Base-by-base conservation (phyloP, 176 grass and related monocot genomes). In the Urochloa ruziziensis region DNA sequence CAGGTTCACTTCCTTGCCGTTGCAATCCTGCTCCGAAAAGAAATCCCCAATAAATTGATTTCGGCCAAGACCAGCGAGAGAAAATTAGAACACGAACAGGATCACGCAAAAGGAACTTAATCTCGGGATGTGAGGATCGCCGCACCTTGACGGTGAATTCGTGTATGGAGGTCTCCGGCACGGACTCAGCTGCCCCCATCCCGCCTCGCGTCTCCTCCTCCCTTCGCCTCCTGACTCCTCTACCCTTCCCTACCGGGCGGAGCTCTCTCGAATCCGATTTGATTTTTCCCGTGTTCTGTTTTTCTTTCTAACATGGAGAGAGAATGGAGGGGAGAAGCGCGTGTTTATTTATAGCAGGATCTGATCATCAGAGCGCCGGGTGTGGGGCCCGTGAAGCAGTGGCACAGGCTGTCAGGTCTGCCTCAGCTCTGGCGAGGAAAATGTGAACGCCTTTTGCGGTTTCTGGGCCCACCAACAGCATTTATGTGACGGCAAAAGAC, bases 91-190 rank as follows among this genome's bases (percentile, higher is more conserved):
- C 34, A 34, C 30, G 5, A 67, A 80, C 30, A 80, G 46, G 47
- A 76, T 77, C 78, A 62, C 27, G 33, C 47, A 74, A 35, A 58
- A 58, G 19, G 81, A n/a, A 43, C 57, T 27, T 63, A 70, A 80
- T 62, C 12, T 29, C 75, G 32, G 62, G 29, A 56, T 43, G 42
- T 60, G 61, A 47, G 6, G 54, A 77, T 76, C 53, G 18, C 46
- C 23, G 63, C 53, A 90, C 91, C 83, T 99, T 99, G 69, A 96
- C 93, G 72, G 89, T 92, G 91, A 96, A 99, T 85, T 96, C 75
- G 75, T 99, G 96, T 40, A 99, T 75, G 73, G 93, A 99, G 70
- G 74, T 84, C 85, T 92, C 80, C 79, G 85, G 91, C 36, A 87
- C 68, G 32, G 93, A 99, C 77, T 93, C 84, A 7, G 82, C 78